Base-by-base conservation (phyloP, 257 asterid genomes). In the Capsicum rhomboideum region DNA sequence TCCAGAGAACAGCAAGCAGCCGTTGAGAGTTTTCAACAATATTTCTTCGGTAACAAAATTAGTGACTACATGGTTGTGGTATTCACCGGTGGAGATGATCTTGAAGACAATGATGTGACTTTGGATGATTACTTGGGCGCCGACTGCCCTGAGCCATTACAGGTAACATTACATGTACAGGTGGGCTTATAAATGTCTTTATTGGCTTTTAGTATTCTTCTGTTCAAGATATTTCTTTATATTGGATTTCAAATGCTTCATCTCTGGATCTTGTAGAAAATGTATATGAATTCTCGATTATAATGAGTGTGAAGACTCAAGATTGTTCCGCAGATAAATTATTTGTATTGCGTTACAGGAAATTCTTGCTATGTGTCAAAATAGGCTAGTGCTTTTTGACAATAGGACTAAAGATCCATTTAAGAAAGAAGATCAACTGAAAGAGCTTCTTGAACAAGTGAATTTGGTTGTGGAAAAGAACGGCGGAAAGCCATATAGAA, bases 71-170 rank as follows among this genome's bases (percentile, higher is more conserved):
- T 94, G 95, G 88, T 94, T 67, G 79, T 95, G 26, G 94, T 95
- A 82, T 93, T 95, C 86, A 92, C 98, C 12, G 94, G 95, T 29
- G 99, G 97, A 31, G 99, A 95, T 84, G 96, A 91, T 26, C 95
- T 92, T 49, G 96, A 93, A 85, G 95, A 91, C 21, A 82, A 83
- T 40, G 93, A 80, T 4, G 88, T 79, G 83, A 87, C 91, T 18
- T 84, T 93, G 52, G 92, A 90, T 56, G 91, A 85, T 75, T 91
- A 84, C 80, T 88, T 93, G 87, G 87, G 91, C 49, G 78, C 87
- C 31, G 71, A 79, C 77, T 89, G 90, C 72, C 90, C 94, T 6
- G 89, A 89, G 79, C 90, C 85, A 4, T 40, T 40, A 40, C 44
- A 40, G 40, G 40, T 34, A 34, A 34, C 40, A 52, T 14, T 28